Percentiles rank a stretch among this genome's conserved stretches.
Conservation (phyloP, 2,329 filamentous ascomycete species). For the Alternaria arborescens region DNA sequence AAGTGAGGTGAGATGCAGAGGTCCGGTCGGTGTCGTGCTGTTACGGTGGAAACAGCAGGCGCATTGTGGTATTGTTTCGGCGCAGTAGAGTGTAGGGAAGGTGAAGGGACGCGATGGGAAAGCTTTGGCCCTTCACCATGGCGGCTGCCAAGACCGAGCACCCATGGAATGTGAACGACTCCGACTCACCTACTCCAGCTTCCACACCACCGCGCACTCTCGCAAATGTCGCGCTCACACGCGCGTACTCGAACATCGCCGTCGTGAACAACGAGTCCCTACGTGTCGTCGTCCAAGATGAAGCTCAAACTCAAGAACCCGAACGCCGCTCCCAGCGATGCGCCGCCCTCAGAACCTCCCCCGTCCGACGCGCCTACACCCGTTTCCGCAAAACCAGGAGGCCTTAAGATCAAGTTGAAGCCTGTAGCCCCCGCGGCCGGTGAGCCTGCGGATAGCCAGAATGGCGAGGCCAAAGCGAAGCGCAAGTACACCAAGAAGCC, state of each 20-base stretch:
- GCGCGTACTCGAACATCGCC: constrained; percentile 14
- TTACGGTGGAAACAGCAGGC: constrained; percentile 32
- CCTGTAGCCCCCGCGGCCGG: constrained; percentile 28
- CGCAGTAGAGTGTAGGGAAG: constrained; percentile 11
- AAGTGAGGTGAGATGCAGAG: constrained; percentile 22
- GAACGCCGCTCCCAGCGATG: constrained; percentile 27
- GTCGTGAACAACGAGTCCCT: neutral
- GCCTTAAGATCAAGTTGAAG: constrained; percentile 48
- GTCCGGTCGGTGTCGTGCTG: constrained; percentile 21
- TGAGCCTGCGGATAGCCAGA: constrained; percentile 35
- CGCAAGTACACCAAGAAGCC: constrained; percentile 55
- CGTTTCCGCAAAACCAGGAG: constrained; percentile 23
- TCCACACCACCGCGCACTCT: constrained; percentile 5
- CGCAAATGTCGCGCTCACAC: constrained; percentile 21
- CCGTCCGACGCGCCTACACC: constrained; percentile 25
- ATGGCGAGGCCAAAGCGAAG: constrained; percentile 52
- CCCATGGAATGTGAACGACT: constrained; percentile 11
- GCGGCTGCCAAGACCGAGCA: constrained; percentile 27
- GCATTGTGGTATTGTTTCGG: constrained; percentile 28
- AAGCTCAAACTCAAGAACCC: constrained; percentile 47
- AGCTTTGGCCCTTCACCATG: constrained; percentile 33
- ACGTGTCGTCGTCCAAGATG: constrained; percentile 26
- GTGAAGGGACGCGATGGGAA: constrained; percentile 22
- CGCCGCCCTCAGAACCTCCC: constrained; percentile 31
- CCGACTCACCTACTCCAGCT: constrained; percentile 11